These are phyloP conservation scores for Gnaphalium uliginosum DNA, from an alignment of 129 eudicot genomes.

Conservation along the genomic window DNA sequence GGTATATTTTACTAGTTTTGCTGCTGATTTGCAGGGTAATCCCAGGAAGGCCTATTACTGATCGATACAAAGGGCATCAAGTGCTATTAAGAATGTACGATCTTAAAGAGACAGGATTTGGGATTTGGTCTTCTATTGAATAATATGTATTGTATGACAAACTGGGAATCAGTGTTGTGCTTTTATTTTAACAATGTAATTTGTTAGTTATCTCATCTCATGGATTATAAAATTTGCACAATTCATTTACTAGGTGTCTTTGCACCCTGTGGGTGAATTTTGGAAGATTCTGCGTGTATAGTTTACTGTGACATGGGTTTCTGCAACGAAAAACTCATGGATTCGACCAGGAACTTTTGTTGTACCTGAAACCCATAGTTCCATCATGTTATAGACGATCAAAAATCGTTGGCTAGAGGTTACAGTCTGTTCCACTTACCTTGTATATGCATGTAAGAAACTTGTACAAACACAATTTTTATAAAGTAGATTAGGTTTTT, in stretches of 20 bases:
- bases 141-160: conserved; percentile 20
- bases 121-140: conserved; percentile 12
- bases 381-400: not conserved
- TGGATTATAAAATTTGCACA: conserved; percentile 2
- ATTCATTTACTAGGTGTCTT: not conserved
- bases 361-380: not conserved
- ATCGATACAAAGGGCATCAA: conserved; percentile 6
- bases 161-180: conserved; percentile 1
- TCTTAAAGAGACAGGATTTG: conserved; percentile 19
- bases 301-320: not conserved
- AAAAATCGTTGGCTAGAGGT: not conserved
- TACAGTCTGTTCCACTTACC: not conserved
- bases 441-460: not conserved
- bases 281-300: not conserved
- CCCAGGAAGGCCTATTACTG: conserved; percentile 45
- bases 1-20: conserved; percentile 5
- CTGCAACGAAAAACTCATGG: not conserved
- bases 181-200: conserved; percentile 9
- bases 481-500: no score
- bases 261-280: not conserved
- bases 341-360: not conserved
- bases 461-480: not conserved
- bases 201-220: conserved; percentile 8
- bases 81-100: conserved; percentile 22
- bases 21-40: conserved; percentile 36